phyloP scores from a whole-genome alignment of 2,329 filamentous ascomycete species.

The Cytospora mali region DNA sequence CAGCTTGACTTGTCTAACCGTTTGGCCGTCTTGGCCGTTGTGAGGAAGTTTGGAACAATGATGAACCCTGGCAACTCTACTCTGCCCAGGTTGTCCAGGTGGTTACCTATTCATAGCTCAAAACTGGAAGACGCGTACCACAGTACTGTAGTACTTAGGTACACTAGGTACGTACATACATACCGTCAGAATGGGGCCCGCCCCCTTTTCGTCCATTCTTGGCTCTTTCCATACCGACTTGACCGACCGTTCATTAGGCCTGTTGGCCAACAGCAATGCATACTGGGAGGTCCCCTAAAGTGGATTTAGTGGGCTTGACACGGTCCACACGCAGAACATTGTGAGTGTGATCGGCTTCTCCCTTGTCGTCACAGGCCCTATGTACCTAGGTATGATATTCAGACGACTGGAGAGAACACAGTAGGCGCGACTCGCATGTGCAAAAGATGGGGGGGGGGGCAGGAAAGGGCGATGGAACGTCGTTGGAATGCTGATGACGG shows the following conservation, averaged over 20 bases:
- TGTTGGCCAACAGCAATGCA: no score
- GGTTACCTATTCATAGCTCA: background rate
- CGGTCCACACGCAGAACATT: background rate
- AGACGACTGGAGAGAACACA: no score
- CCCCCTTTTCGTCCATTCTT: background rate
- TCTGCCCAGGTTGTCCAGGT: no score
- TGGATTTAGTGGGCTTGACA: background rate
- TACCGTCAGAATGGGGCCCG: background rate
- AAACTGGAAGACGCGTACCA: background rate
- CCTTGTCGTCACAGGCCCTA: background rate
- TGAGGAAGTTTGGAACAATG: no score
- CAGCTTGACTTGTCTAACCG: no score
- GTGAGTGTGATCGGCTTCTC: background rate
- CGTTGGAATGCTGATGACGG: background rate
- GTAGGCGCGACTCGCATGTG: background rate
- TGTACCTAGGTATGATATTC: background rate
- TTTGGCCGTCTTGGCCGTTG: no score
- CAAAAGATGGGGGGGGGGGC: background rate
- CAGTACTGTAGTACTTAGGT: background rate
- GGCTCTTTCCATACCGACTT: background rate
- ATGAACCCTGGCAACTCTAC: no score
- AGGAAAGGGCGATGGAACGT: no score
- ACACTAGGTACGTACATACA: background rate
- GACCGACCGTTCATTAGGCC: background rate
- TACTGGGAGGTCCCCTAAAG: background rate